Percentiles rank a stretch among this genome's conserved stretches.
Evolutionary conservation across 176 grass and related monocot genomes (phyloP).

Genomic region (Hsuehochloa calcarea): DNA sequence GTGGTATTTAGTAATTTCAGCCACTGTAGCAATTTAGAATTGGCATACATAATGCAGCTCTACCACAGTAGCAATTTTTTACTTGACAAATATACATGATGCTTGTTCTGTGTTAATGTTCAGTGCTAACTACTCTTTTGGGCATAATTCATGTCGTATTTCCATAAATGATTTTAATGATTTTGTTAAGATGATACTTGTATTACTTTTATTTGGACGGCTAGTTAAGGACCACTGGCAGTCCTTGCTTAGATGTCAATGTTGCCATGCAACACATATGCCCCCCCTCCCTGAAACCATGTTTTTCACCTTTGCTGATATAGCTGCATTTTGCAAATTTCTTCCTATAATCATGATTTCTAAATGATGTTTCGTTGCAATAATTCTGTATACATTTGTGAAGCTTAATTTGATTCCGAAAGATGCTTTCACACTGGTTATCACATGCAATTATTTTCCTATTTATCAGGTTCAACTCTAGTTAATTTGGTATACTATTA

Average conservation of each 20-base stretch:
- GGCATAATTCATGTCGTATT: conserved; percentile 16
- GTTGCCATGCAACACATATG: background rate
- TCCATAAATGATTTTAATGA: background rate
- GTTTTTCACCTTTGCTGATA: background rate
- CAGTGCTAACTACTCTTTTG: background rate
- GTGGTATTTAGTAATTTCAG: background rate
- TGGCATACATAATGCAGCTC: background rate
- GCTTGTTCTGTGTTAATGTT: conserved; percentile 8
- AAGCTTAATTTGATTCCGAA: conserved; percentile 21
- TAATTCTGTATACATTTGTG: background rate
- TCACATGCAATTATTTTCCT: conserved; percentile 17
- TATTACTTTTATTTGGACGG: background rate
- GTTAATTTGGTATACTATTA: conserved; percentile 35
- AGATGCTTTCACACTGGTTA: conserved; percentile 16
- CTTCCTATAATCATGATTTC: background rate
- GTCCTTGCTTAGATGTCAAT: conserved; percentile 12
- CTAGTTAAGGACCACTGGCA: background rate
- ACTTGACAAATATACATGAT: background rate
- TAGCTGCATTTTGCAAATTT: background rate
- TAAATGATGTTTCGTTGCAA: background rate
- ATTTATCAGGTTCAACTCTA: conserved; percentile 33
- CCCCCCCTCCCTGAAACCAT: too few species aligned
- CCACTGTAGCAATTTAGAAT: background rate
- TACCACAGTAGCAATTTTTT: background rate
- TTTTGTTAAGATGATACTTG: background rate